Evolutionary conservation across 257 asterid species (phyloP), one percentile per base, ranked within the genome.

Genomic region (Solanum stenotomum): DNA sequence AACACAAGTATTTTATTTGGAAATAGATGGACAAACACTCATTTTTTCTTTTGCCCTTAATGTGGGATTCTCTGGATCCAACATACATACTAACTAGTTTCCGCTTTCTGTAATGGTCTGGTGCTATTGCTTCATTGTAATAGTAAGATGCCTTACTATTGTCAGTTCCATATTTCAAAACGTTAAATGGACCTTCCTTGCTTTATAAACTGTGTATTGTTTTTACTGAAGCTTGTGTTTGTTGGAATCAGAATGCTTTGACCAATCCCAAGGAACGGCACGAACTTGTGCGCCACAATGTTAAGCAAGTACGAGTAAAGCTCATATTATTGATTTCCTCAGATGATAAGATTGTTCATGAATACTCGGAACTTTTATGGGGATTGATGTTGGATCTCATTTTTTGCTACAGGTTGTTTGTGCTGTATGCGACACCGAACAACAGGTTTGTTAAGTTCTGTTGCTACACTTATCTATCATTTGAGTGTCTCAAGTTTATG

Each of bases 201-300:
- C 68, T 81, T 81, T 44, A 31, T 49, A 49, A 49, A 10, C 44
- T 10, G 44, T 82, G 44, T 82, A 10, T 18, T 3, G 22, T 38
- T 85, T 85, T 25, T 40, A 27, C 68, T 40, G 6, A 85, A 65
- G 29, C 49, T 44, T 29, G 79, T 46, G 56, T 27, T 84, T 86
- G 82, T 78, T 85, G 71, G 86, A 70, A 37, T 35, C 91, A 95
- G 98, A 93, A 88, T 88, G 86, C 91, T 86, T 91, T 93, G 92
- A 93, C 91, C 89, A 85, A 93, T 90, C 98, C 98, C n/a, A 90
- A 94, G 90, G 95, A 94, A 82, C 91, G 91, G 27, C 99, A 96
- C 52, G 99, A 95, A 91, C 87, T 96, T 49, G 95, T 94, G 77
- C 96, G 98, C 33, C 88, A 71, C 82, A 81, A 86, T 72, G 88